Base-by-base conservation (phyloP, 805 yeast genomes). In the Schwanniomyces polymorphus region DNA sequence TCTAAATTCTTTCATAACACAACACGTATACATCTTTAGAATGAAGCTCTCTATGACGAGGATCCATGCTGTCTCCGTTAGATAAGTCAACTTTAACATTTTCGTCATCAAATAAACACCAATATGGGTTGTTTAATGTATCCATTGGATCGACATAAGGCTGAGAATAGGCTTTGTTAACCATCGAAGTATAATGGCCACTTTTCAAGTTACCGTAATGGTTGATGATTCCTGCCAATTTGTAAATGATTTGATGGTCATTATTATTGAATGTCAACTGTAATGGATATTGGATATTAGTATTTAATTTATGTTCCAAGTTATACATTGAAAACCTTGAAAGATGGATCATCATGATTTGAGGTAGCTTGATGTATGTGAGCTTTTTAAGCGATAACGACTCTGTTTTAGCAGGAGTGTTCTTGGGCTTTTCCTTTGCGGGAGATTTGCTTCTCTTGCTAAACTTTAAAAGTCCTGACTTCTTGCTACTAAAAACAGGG, bases 101-200 rank as follows among this genome's bases (percentile, higher is more conserved):
- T 43, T 86, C 92, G 63, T 87, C 95, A 60, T 87, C 92, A 63
- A 87, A 87, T 51, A 78, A 78, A 51, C 85, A 82, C 94, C 94
- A 87, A 54, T 72, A 70, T 28, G 83, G 83, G 37, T 57, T 51
- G 10, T 33, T 43, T 48, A 75, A 73, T 6, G 66, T 63, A 39
- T 70, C 61, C 14, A 56, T 47, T 27, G 47, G 45, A 4, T 39
- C 45, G 2, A 38, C 23, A 9, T 42, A 33, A 14, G 49, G 48
- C 12, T 46, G 46, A 12, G 42, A 42, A 6, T 50, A 51, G 1
- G 71, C 57, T 55, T 76, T 84, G 55, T 83, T 79, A 2, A 85
- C 83, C 40, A 85, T 64, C 0, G 90, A 72, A 1, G 91, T 87
- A 58, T 87, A 87, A 62, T 87, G 95, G 0, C 95, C 95, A 42